Conservation (phyloP, 345 rosid genomes). For the Ailanthus altissimus region DNA sequence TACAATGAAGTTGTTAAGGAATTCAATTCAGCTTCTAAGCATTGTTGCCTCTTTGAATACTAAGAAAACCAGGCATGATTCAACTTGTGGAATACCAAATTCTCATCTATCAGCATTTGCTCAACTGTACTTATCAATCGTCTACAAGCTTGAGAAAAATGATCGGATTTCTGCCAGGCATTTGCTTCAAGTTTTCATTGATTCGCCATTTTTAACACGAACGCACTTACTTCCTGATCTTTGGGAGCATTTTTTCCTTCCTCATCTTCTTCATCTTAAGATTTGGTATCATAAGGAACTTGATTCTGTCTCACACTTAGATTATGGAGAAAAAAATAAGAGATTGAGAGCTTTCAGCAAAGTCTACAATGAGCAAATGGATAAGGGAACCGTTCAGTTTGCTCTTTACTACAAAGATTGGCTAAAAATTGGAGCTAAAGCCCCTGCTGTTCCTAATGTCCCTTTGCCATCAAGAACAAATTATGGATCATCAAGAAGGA, state of each 20-base stretch:
- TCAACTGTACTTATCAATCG: constrained; percentile 55
- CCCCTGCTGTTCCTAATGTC: constrained; percentile 49
- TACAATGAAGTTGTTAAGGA: constrained; percentile 30
- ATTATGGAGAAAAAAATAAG: constrained; percentile 31
- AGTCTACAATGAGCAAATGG: constrained; percentile 48
- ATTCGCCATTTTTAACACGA: constrained; percentile 55
- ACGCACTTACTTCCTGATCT: constrained; percentile 65
- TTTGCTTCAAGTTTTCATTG: constrained; percentile 57
- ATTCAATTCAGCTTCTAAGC: constrained; percentile 41
- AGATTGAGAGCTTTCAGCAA: constrained; percentile 38
- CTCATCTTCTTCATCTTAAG: constrained; percentile 68
- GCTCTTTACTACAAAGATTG: constrained; percentile 55
- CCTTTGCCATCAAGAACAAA: constrained; percentile 46
- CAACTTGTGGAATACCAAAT: constrained; percentile 52
- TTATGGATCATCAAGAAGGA: constrained; percentile 42
- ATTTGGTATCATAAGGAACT: constrained; percentile 60
- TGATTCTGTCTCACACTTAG: constrained; percentile 34
- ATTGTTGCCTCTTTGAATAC: constrained; percentile 51
- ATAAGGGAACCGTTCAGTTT: constrained; percentile 51
- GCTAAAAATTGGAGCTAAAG: constrained; percentile 54
- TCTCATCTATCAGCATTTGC: constrained; percentile 60
- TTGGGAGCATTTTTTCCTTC: constrained; percentile 70
- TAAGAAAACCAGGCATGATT: constrained; percentile 30
- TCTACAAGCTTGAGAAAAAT: constrained; percentile 61
- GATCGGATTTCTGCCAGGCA: constrained; percentile 47